These are phyloP conservation scores for Colletotrichum euphorbiae DNA, from an alignment of 2,329 filamentous ascomycete species.

Conservation along the genomic window DNA sequence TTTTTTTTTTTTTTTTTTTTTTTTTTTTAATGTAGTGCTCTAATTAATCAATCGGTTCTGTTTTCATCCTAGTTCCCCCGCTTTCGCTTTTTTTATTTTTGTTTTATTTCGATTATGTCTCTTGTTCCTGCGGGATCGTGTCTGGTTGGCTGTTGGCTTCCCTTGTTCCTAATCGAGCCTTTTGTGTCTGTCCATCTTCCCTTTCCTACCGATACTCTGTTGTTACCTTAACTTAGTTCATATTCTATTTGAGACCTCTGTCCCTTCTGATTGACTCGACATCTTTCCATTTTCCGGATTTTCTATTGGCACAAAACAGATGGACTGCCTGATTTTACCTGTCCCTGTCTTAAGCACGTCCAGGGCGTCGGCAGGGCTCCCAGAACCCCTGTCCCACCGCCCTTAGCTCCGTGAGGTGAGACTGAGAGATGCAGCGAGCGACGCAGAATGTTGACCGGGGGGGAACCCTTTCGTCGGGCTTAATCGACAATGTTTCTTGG, in stretches of 20 bases:
- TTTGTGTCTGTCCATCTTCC: background rate
- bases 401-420: conserved; percentile 10
- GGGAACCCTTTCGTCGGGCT: too few species aligned
- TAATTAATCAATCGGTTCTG: conserved; percentile 28
- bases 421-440: conserved; percentile 23
- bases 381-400: conserved; percentile 1
- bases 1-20: conserved; percentile 37
- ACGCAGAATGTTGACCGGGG: conserved; percentile 27
- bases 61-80: conserved; percentile 8
- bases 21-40: background rate
- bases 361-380: conserved; percentile 30
- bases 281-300: conserved; percentile 1
- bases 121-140: background rate
- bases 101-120: conserved; percentile 15
- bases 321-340: conserved; percentile 8
- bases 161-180: conserved; percentile 10
- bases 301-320: conserved; percentile 36
- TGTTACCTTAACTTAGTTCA: background rate
- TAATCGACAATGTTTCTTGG: conserved; percentile 41
- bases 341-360: conserved; percentile 9
- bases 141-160: background rate
- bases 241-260: background rate
- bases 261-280: conserved; percentile 33
- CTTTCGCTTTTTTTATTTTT: background rate
- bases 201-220: background rate